Percentiles rank a stretch among this genome's conserved stretches.
phyloP scores from a whole-genome alignment of 768 basidiomycete genomes.

The Rhizopogon roseolus region DNA sequence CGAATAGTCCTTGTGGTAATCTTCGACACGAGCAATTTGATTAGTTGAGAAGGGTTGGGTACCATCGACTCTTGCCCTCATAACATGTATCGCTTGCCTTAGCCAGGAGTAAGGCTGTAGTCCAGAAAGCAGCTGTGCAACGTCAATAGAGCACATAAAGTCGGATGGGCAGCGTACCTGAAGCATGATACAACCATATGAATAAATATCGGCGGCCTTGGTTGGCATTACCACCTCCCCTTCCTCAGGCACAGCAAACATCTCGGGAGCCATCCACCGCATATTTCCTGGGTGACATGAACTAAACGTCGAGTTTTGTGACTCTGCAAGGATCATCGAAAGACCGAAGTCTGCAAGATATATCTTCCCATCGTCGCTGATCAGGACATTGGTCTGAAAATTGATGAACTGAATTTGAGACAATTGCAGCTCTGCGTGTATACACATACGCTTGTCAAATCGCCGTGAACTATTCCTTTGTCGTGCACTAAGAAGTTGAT shows the following conservation, averaged over 20 bases:
- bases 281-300: conserved; percentile 25
- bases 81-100: conserved; percentile 12
- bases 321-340: conserved; percentile 28
- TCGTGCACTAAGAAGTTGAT: conserved; percentile 3
- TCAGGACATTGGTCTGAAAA: conserved; percentile 32
- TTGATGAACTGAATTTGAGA: neutral
- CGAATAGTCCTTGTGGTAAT: neutral
- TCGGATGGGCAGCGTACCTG: conserved; percentile 22
- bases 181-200: conserved; percentile 33
- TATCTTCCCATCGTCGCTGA: conserved; percentile 26
- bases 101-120: conserved; percentile 19
- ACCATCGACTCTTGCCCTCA: neutral
- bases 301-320: conserved; percentile 30
- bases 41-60: neutral
- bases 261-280: conserved; percentile 36
- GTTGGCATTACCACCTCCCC: conserved; percentile 12
- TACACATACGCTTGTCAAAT: conserved; percentile 1
- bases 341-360: conserved; percentile 36
- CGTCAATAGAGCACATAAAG: neutral
- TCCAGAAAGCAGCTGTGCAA: conserved; percentile 15
- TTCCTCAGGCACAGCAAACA: conserved; percentile 16
- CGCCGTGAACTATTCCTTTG: conserved; percentile 1
- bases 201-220: conserved; percentile 29
- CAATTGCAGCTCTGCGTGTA: conserved; percentile 1
- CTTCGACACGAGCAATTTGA: neutral